Base-by-base conservation (phyloP, 768 basidiomycete species). In the Calocybe gangraenosa region DNA sequence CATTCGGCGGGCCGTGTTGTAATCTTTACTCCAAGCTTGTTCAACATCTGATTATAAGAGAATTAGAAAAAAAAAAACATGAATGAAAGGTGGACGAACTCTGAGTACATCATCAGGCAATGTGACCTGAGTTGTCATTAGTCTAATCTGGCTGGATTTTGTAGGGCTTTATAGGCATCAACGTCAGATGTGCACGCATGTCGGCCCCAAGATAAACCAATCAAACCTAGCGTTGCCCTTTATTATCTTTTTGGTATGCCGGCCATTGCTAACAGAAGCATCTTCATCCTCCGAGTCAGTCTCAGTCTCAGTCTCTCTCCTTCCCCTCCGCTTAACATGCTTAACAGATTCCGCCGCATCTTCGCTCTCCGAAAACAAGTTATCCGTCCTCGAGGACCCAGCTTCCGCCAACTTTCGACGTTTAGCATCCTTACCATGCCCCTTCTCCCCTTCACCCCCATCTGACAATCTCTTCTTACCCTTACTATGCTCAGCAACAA, bases 101-200 rank as follows among this genome's bases (percentile, higher is more conserved):
- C 79, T 85, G 40, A 73, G 56, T 3, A 81, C 73, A 15, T 76
- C 69, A 4, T 87, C 81, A 0, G 68, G 51, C 31, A 92, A 63
- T 1, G 55, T 60, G 1, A 87, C 70, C 44, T 83, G 78, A 0
- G 90, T 92, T 1, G 85, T 82, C 71, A 91, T 71, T 40, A 92
- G 55, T 31, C 70, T 68, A 19, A 87, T 55, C 11, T 46, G 3
- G 17, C 46, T 37, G 17, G 46, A 15, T 17, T 43, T 51, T 34
- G 54, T 53, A 23, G 52, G 38, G 33, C 47, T 15, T 28, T 28
- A 28, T 28, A 11, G 25, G 25, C 5, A 11, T 11, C 11, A 28
- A 6, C 25, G 11, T n/a, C n/a, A n/a, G n/a, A n/a, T n/a, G n/a
- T n/a, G n/a, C n/a, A n/a, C n/a, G n/a, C n/a, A n/a, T n/a, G n/a